Conservation (phyloP, 805 yeast species). For the Pichia nanzhaoensis region DNA sequence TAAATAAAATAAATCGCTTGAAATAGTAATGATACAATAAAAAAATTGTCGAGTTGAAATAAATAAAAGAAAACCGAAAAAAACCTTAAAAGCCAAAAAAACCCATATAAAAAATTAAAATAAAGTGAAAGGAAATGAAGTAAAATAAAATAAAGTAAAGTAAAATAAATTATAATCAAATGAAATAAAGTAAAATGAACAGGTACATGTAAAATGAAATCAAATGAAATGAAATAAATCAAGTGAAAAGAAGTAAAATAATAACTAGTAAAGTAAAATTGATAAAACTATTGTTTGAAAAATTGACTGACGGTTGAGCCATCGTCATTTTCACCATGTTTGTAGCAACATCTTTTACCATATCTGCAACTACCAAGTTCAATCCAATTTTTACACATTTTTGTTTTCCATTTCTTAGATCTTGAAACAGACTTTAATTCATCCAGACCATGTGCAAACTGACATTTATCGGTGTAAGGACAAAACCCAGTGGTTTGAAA, state of each 20-base stretch:
- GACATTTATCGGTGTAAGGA: constrained; percentile 88
- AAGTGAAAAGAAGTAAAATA: neutral
- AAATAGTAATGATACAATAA: neutral
- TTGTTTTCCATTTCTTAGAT: constrained; percentile 82
- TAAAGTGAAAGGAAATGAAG: neutral
- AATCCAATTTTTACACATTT: constrained; percentile 85
- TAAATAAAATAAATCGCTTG: neutral
- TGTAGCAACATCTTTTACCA: constrained; percentile 88
- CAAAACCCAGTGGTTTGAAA: constrained; percentile 65
- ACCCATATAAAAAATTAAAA: neutral
- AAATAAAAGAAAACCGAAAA: neutral
- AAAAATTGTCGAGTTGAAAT: neutral
- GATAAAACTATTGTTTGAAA: too few species aligned
- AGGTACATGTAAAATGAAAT: too few species aligned
- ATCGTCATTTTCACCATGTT: constrained; percentile 50
- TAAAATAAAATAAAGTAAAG: neutral
- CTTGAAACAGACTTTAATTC: constrained; percentile 70
- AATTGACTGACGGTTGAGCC: constrained; percentile 5
- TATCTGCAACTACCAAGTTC: constrained; percentile 78
- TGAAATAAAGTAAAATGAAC: neutral
- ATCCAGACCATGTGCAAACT: constrained; percentile 83
- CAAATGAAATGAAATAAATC: too few species aligned
- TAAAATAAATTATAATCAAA: neutral
- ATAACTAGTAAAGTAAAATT: neutral
- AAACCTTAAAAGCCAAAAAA: neutral